These are phyloP conservation scores for Eutrema yunnanense DNA, from an alignment of 345 rosid genomes.

Conservation along the genomic window DNA sequence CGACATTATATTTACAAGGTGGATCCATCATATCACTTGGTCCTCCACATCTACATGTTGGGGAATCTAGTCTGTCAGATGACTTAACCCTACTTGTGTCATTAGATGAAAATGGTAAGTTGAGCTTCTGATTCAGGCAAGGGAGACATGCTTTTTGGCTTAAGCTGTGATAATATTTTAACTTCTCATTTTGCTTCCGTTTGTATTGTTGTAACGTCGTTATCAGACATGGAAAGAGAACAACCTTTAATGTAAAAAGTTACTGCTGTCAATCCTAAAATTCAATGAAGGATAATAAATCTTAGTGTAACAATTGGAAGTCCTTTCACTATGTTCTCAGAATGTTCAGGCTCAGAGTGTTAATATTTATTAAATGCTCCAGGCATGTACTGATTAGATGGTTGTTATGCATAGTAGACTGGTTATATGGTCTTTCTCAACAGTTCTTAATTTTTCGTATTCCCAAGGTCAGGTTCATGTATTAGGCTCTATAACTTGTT, in stretches of 20 bases:
- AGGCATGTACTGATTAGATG: not conserved
- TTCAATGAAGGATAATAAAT: not conserved
- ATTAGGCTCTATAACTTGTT: not conserved
- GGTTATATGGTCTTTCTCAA: not conserved
- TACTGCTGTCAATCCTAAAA: not conserved
- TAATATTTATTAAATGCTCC: not conserved
- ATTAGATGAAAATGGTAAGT: slow-evolving; percentile 74
- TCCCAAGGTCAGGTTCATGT: not conserved
- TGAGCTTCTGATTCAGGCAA: slow-evolving; percentile 7
- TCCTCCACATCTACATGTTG: slow-evolving; percentile 64
- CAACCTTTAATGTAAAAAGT: not conserved
- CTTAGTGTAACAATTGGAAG: not conserved
- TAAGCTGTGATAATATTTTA: not conserved
- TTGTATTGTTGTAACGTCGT: not conserved
- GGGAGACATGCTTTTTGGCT: not conserved
- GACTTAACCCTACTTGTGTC: slow-evolving; percentile 77
- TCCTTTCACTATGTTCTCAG: not conserved
- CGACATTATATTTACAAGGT: slow-evolving; percentile 74
- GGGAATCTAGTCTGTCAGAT: slow-evolving; percentile 54
- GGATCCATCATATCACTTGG: slow-evolving; percentile 75
- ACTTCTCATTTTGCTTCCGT: not conserved
- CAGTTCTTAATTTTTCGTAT: not conserved
- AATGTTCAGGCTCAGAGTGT: not conserved
- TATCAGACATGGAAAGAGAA: not conserved
- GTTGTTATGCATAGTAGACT: not conserved